Percentiles rank a stretch among this genome's conserved stretches.
Conservation (phyloP, 106 monocot species). For the Xerophyta viscosa region DNA sequence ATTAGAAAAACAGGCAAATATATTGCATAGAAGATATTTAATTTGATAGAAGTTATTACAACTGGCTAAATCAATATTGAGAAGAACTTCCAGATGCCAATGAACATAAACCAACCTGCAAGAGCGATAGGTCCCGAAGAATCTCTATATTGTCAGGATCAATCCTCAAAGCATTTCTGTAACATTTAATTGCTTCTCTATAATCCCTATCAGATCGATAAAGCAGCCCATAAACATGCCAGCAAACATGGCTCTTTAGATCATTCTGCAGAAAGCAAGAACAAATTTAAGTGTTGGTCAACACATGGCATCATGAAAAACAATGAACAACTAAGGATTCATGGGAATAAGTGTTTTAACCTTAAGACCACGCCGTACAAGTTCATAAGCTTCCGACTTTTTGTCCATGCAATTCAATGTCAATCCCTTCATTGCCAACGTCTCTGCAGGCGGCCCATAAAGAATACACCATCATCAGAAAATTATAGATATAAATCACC, state of each 20-base stretch:
- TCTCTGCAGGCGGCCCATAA: slow-evolving; percentile 39
- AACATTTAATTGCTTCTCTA: slow-evolving; percentile 97
- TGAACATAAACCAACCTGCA: slow-evolving; percentile 48
- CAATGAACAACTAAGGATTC: no score
- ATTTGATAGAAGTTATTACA: no score
- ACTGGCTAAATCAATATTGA: not conserved
- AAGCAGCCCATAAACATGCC: slow-evolving; percentile 98
- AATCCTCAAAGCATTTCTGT: slow-evolving; percentile 94
- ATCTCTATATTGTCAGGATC: slow-evolving; percentile 98
- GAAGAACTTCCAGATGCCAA: not conserved
- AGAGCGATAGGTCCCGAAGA: slow-evolving; percentile 80
- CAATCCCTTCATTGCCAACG: slow-evolving; percentile 97
- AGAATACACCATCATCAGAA: not conserved
- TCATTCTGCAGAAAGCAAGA: slow-evolving; percentile 65
- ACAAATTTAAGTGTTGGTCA: no score
- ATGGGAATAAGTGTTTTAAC: slow-evolving; percentile 22
- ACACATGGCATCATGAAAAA: not conserved
- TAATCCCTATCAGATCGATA: slow-evolving; percentile 99
- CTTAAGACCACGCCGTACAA: slow-evolving; percentile 95
- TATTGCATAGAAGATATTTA: no score
- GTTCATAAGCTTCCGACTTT: slow-evolving; percentile 94
- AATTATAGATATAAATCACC: not conserved
- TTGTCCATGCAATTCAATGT: slow-evolving; percentile 95
- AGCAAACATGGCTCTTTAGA: slow-evolving; percentile 99
- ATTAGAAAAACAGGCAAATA: no score